Conservation (phyloP, 148 eudicot species). For the Linanthus parryae region DNA sequence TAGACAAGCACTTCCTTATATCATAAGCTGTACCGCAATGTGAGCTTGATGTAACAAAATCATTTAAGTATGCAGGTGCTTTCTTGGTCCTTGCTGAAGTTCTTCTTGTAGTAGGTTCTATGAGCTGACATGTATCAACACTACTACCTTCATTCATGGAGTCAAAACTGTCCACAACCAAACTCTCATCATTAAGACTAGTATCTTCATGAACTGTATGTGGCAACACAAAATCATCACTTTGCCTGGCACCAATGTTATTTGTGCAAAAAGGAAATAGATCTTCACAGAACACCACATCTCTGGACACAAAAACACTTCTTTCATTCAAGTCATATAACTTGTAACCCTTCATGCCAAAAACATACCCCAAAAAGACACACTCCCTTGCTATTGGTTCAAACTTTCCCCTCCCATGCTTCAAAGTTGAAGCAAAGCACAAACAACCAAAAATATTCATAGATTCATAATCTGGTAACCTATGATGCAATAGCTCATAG, state of each 20-base stretch:
- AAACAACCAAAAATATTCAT: background rate
- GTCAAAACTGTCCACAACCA: no score
- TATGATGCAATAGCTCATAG: no score
- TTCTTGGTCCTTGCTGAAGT: background rate
- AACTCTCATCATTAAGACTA: no score
- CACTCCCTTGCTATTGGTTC: background rate
- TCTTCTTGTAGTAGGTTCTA: background rate
- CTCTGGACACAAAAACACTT: background rate
- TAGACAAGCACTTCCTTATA: no score
- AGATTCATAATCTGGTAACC: no score
- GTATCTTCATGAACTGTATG: no score
- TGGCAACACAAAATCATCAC: no score
- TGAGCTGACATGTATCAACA: no score
- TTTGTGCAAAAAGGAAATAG: background rate
- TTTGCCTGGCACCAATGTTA: no score
- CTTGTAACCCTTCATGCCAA: background rate
- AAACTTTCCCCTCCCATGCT: no score
- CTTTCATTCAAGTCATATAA: background rate
- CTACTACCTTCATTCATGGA: no score
- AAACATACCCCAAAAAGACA: background rate
- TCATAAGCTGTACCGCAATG: no score
- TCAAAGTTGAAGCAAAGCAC: background rate
- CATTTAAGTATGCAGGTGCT: background rate
- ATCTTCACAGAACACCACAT: background rate
- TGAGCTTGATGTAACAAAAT: background rate